Evolutionary conservation across 1,284 basidiomycete genomes (phyloP).

Genomic region (Ganoderma meredithae): DNA sequence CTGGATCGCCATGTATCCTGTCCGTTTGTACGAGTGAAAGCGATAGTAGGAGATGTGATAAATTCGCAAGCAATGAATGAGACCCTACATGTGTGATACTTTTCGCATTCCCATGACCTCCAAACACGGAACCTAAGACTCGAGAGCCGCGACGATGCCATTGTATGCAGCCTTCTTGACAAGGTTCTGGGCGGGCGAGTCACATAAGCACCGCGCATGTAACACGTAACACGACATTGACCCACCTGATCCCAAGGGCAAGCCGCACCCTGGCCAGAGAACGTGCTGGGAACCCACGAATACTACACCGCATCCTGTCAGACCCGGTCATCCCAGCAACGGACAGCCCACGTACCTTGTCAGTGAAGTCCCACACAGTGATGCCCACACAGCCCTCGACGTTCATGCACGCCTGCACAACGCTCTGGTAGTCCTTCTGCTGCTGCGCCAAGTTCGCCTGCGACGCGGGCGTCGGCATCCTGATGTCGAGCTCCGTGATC

Average conservation of each 20-base stretch:
- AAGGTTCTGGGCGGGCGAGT: slow-evolving; percentile 31
- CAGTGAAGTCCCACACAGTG: slow-evolving; percentile 60
- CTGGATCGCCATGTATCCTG: not conserved
- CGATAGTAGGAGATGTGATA: not conserved
- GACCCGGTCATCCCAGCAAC: not conserved
- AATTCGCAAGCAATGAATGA: not conserved
- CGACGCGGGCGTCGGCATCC: slow-evolving; percentile 58
- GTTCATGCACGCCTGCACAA: slow-evolving; percentile 52
- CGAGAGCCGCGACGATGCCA: slow-evolving; percentile 36
- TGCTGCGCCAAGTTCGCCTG: slow-evolving; percentile 55
- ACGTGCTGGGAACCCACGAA: slow-evolving; percentile 45
- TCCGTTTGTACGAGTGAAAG: slow-evolving; percentile 3
- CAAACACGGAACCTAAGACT: not conserved
- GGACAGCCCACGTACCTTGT: slow-evolving; percentile 38
- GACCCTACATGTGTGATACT: slow-evolving; percentile 11
- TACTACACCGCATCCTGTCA: slow-evolving; percentile 33
- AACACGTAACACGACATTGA: not conserved
- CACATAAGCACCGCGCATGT: slow-evolving; percentile 8
- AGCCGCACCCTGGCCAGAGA: slow-evolving; percentile 45
- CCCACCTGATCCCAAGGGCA: slow-evolving; percentile 44
- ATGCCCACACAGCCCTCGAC: slow-evolving; percentile 54
- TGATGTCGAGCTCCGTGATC: slow-evolving; percentile 62
- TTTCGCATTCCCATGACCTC: not conserved
- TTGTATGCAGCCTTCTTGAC: slow-evolving; percentile 38
- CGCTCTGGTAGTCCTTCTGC: slow-evolving; percentile 54